phyloP scores from a whole-genome alignment of 495 filamentous ascomycete genomes.

The Aspergillus hancockii region DNA sequence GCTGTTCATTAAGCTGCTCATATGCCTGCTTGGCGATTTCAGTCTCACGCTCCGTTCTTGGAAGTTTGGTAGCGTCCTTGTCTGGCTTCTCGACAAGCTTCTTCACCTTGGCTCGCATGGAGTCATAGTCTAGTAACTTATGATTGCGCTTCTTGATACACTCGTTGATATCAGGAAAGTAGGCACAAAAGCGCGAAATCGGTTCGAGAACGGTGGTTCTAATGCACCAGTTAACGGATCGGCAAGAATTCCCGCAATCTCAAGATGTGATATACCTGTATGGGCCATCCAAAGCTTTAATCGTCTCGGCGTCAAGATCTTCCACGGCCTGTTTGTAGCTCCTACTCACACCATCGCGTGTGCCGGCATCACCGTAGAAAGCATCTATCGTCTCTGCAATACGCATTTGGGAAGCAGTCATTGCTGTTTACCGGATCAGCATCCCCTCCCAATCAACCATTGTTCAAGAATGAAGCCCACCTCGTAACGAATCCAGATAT shows the following conservation, averaged over 20 bases:
- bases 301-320: slow-evolving; percentile 95
- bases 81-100: slow-evolving; percentile 97
- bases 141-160: slow-evolving; percentile 99
- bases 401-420: slow-evolving; percentile 99
- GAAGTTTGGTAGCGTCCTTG: slow-evolving; percentile 94
- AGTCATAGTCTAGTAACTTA: slow-evolving; percentile 97
- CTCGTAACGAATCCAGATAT: slow-evolving; percentile 91
- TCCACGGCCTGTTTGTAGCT: slow-evolving; percentile 98
- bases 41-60: slow-evolving; percentile 88
- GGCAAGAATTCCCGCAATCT: not conserved
- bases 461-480: slow-evolving; percentile 42
- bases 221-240: not conserved
- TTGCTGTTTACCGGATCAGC: slow-evolving; percentile 60
- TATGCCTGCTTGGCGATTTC: slow-evolving; percentile 92
- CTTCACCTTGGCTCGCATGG: slow-evolving; percentile 92
- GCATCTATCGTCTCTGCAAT: slow-evolving; percentile 99
- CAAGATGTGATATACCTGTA: slow-evolving; percentile 61
- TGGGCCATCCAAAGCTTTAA: slow-evolving; percentile 96
- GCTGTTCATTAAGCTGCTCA: slow-evolving; percentile 93
- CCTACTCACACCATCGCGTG: slow-evolving; percentile 88
- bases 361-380: slow-evolving; percentile 95
- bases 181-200: slow-evolving; percentile 92
- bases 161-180: slow-evolving; percentile 98
- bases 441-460: not conserved
- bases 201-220: slow-evolving; percentile 93